phyloP scores from a whole-genome alignment of 768 basidiomycete genomes.

The Termitomyces sp. region DNA sequence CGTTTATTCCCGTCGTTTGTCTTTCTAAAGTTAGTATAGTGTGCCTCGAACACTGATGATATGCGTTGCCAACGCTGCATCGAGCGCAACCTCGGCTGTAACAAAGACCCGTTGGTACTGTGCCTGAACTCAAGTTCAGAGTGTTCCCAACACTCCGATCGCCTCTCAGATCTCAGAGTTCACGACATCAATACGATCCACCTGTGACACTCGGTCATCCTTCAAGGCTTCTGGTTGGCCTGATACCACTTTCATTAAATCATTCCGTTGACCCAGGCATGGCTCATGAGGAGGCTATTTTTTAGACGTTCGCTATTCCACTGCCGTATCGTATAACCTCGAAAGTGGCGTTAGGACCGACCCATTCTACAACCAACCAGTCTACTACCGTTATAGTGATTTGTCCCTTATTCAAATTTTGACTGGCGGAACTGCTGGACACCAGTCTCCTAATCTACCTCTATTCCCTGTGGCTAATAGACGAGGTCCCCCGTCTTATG shows the following conservation, averaged over 20 bases:
- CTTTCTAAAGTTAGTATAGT: background rate
- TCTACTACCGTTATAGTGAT: background rate
- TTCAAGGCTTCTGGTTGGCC: background rate
- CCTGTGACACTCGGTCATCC: background rate
- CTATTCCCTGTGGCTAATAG: background rate
- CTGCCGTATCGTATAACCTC: background rate
- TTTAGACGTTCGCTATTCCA: background rate
- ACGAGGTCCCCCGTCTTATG: background rate
- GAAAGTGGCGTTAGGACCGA: background rate
- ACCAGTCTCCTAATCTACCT: background rate
- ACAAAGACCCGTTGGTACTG: constrained; percentile 5
- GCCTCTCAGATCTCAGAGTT: background rate
- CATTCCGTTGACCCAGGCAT: background rate
- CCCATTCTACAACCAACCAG: background rate
- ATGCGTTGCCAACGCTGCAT: constrained; percentile 6
- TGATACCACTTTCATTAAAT: background rate
- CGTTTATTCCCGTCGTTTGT: background rate
- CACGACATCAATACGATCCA: background rate
- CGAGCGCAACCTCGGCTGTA: background rate
- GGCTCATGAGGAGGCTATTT: background rate
- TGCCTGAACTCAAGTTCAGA: background rate
- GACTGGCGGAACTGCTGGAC: background rate
- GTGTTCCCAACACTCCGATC: background rate
- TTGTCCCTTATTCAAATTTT: background rate
- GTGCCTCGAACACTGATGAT: background rate